These are phyloP conservation scores for Leishmania arabica DNA, from an alignment of 208 protist species.

Conservation along the genomic window DNA sequence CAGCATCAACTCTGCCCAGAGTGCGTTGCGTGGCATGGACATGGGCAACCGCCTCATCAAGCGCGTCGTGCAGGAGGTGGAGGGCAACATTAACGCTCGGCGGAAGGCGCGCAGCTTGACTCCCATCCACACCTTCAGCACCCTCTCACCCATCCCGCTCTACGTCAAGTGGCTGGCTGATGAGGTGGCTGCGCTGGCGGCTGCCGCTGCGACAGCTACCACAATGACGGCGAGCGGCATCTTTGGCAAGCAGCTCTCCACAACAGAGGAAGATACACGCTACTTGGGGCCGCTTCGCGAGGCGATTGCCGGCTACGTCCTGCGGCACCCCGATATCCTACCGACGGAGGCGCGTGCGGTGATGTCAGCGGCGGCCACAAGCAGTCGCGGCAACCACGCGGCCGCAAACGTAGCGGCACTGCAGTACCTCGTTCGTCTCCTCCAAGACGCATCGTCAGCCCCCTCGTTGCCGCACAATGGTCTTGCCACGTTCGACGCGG, in stretches of 20 bases:
- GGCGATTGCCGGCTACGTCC: slow-evolving; percentile 38
- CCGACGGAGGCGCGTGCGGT: slow-evolving; percentile 7
- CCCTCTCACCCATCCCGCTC: slow-evolving; percentile 83
- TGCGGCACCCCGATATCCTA: slow-evolving; percentile 27
- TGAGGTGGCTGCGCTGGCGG: slow-evolving; percentile 48
- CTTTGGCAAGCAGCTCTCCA: slow-evolving; percentile 35
- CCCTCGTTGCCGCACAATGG: not conserved
- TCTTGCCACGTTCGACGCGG: not conserved
- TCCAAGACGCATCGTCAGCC: not conserved
- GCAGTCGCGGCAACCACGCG: not conserved
- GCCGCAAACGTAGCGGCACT: slow-evolving; percentile 21
- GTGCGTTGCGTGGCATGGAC: slow-evolving; percentile 78
- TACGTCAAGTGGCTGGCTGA: slow-evolving; percentile 72
- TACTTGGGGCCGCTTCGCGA: slow-evolving; percentile 42
- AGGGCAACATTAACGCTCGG: slow-evolving; percentile 64
- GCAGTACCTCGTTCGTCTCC: slow-evolving; percentile 24
- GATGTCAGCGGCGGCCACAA: not conserved
- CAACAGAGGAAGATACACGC: slow-evolving; percentile 20
- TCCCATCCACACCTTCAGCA: slow-evolving; percentile 71
- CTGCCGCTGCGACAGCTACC: not conserved
- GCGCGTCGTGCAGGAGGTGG: slow-evolving; percentile 79
- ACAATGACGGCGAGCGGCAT: slow-evolving; percentile 11
- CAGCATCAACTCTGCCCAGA: slow-evolving; percentile 85
- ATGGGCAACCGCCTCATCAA: slow-evolving; percentile 90
- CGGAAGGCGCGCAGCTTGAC: slow-evolving; percentile 35